Evolutionary conservation across 163 green algal species (phyloP).

Genomic region (Smithsoniella earleae): DNA sequence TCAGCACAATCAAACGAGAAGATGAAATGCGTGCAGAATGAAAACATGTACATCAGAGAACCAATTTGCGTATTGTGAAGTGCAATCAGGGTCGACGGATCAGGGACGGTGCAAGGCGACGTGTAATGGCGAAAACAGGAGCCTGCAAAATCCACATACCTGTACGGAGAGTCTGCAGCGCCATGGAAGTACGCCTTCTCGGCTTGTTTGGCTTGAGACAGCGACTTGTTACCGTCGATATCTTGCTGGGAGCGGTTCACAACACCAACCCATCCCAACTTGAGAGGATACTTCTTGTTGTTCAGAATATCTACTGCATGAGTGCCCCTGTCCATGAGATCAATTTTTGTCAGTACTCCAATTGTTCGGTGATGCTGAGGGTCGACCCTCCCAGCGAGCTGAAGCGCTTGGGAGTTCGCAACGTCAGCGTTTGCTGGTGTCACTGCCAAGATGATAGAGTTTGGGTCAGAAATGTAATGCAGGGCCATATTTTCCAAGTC

Average conservation of each 20-base stretch:
- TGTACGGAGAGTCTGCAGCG: constrained; percentile 36
- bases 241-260: constrained; percentile 87
- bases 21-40: no score
- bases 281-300: constrained; percentile 58
- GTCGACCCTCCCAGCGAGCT: constrained; percentile 82
- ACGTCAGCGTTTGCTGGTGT: constrained; percentile 91
- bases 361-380: constrained; percentile 37
- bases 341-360: constrained; percentile 88
- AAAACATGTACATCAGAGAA: no score
- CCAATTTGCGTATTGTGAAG: no score
- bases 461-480: constrained; percentile 60
- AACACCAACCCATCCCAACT: constrained; percentile 87
- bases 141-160: no score
- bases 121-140: no score
- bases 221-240: constrained; percentile 55
- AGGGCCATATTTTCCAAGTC: constrained; percentile 79
- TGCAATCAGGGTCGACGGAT: no score
- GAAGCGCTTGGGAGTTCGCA: constrained; percentile 83
- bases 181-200: constrained; percentile 81
- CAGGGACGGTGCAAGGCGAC: no score
- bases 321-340: constrained; percentile 95
- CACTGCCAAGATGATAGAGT: constrained; percentile 90
- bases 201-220: constrained; percentile 7
- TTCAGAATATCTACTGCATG: constrained; percentile 62
- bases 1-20: no score